Conservation (phyloP, 345 rosid species). For the Gossypium ekmanianum region DNA sequence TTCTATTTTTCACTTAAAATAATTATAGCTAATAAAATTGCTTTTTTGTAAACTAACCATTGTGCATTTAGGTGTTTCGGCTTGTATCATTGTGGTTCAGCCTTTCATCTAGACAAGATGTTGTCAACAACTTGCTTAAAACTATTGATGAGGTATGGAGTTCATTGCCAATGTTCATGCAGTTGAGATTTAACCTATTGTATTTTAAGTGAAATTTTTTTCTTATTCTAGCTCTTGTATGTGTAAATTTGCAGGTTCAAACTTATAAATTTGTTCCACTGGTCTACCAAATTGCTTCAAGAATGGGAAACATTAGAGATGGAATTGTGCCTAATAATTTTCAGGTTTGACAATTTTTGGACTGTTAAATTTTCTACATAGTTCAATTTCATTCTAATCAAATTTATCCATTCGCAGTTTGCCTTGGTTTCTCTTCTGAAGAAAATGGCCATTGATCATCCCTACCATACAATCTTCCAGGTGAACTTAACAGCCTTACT, state of each 20-base stretch:
- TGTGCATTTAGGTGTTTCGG: slow-evolving; percentile 71
- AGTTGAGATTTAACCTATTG: neutral
- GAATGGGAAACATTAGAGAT: slow-evolving; percentile 86
- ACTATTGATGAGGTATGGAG: slow-evolving; percentile 66
- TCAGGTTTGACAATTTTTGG: slow-evolving; percentile 52
- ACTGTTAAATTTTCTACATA: slow-evolving; percentile 10
- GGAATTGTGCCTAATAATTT: slow-evolving; percentile 56
- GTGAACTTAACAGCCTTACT: slow-evolving; percentile 29
- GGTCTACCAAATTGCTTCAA: slow-evolving; percentile 94
- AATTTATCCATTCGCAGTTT: slow-evolving; percentile 51
- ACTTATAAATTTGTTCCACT: slow-evolving; percentile 89
- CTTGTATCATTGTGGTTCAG: slow-evolving; percentile 84
- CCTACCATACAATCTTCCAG: slow-evolving; percentile 92
- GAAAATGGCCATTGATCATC: slow-evolving; percentile 98
- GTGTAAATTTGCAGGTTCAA: slow-evolving; percentile 56
- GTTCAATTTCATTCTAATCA: slow-evolving; percentile 24
- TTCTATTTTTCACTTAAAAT: neutral
- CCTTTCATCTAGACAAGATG: slow-evolving; percentile 66
- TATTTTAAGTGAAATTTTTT: neutral
- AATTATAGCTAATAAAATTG: neutral
- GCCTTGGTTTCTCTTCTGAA: slow-evolving; percentile 86
- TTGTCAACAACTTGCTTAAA: slow-evolving; percentile 63
- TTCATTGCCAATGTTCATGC: neutral
- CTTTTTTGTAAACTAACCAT: slow-evolving; percentile 8
- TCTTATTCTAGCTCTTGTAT: slow-evolving; percentile 10